phyloP scores from a whole-genome alignment of 2,329 filamentous ascomycete species.

The Lasiodiplodia hormozganensis region DNA sequence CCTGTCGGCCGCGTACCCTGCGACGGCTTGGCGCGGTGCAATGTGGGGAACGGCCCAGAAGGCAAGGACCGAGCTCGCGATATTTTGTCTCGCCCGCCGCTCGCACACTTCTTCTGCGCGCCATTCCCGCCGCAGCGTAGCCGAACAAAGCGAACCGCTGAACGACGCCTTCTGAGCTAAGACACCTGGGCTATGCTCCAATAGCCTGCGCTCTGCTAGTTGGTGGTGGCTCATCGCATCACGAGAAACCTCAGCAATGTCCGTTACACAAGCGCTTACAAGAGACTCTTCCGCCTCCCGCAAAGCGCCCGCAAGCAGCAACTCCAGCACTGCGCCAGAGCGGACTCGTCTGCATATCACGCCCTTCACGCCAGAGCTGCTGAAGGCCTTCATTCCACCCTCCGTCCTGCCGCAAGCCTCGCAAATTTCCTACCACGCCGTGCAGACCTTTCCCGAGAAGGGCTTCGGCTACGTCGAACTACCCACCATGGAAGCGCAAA shows the following conservation, averaged over 20 bases:
- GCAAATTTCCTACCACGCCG: slow-evolving; percentile 85
- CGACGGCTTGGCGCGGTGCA: slow-evolving; percentile 15
- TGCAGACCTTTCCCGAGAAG: slow-evolving; percentile 88
- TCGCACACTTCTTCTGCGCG: slow-evolving; percentile 8
- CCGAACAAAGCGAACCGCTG: neutral
- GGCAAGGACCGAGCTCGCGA: slow-evolving; percentile 20
- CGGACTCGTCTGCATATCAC: slow-evolving; percentile 77
- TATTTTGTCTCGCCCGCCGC: slow-evolving; percentile 13
- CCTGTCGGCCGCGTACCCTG: slow-evolving; percentile 21
- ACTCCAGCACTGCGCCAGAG: slow-evolving; percentile 1
- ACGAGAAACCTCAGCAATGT: slow-evolving; percentile 23
- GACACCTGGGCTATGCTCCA: slow-evolving; percentile 13
- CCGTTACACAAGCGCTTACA: slow-evolving; percentile 31
- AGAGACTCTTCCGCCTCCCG: slow-evolving; percentile 19
- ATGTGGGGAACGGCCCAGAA: slow-evolving; percentile 18
- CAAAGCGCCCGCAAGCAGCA: slow-evolving; percentile 6
- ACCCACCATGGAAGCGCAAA: slow-evolving; percentile 82
- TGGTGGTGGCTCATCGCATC: slow-evolving; percentile 19
- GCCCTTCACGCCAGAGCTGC: slow-evolving; percentile 78
- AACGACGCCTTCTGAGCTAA: slow-evolving; percentile 14
- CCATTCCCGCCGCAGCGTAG: neutral
- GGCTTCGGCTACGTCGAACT: slow-evolving; percentile 91
- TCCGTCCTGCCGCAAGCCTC: slow-evolving; percentile 70
- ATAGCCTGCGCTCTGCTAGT: neutral
- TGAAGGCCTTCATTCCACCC: slow-evolving; percentile 74